Percentiles rank a stretch among this genome's conserved stretches.
Conservation (phyloP, 2,329 filamentous ascomycete species). For the Colletotrichum somersetense region DNA sequence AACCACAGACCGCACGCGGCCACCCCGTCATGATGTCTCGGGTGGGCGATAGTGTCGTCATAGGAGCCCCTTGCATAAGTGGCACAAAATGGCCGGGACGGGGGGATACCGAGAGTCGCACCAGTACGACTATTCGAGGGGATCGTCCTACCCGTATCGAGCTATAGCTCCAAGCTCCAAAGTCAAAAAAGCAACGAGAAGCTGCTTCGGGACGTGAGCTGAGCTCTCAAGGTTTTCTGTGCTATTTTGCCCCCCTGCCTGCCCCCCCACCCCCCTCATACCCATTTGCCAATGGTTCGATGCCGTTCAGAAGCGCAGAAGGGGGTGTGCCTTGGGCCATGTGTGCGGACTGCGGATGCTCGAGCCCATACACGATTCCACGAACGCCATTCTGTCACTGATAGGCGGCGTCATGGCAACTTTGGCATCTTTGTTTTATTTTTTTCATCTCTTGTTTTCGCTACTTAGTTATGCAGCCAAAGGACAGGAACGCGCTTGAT, state of each 20-base stretch:
- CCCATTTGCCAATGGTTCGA: constrained; percentile 30
- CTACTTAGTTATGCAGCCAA: background rate
- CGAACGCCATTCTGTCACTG: constrained; percentile 1
- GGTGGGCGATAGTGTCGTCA: constrained; percentile 42
- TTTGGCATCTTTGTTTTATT: background rate
- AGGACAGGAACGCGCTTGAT: constrained; percentile 10
- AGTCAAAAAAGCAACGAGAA: constrained; percentile 1
- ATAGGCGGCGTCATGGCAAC: background rate
- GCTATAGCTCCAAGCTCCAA: constrained; percentile 11
- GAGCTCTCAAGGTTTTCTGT: background rate
- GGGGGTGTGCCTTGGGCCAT: constrained; percentile 5
- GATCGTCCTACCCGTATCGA: constrained; percentile 15
- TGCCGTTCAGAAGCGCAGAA: background rate
- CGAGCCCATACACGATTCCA: background rate
- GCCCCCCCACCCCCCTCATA: background rate
- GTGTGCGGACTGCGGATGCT: background rate
- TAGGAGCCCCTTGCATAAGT: constrained; percentile 43
- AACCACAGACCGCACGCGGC: constrained; percentile 26
- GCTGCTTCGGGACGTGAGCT: background rate
- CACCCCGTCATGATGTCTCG: constrained; percentile 40
- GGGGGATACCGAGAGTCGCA: background rate
- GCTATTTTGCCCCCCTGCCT: background rate
- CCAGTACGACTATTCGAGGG: background rate
- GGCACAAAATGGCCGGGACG: constrained; percentile 26
- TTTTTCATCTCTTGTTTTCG: background rate